A percentile compares a stretch with the other conserved stretches of the same genome.
Evolutionary conservation across 371 early-diverging fungal species (phyloP).

Genomic region (Apophysomyces elegans): DNA sequence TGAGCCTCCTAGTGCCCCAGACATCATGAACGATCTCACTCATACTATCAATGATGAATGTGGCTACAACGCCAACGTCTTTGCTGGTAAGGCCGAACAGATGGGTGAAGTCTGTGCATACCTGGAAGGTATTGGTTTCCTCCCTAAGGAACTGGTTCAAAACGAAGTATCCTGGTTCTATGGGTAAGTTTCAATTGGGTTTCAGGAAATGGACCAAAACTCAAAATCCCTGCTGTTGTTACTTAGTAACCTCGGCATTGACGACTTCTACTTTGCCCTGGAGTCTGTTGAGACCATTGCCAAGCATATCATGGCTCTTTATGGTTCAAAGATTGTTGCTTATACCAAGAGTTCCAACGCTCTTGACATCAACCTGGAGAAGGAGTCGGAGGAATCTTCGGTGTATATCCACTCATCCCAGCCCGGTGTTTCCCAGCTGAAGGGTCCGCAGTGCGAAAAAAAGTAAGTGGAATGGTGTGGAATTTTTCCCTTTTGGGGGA

Average conservation of each 20-base stretch:
- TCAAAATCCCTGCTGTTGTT: not conserved
- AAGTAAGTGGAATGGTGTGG: conserved; percentile 46
- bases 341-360: conserved; percentile 86
- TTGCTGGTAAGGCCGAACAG: conserved; percentile 90
- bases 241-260: conserved; percentile 91
- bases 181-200: conserved; percentile 56
- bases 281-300: conserved; percentile 93
- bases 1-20: conserved; percentile 10
- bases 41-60: conserved; percentile 48
- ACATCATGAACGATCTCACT: conserved; percentile 15
- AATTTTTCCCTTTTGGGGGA: not conserved
- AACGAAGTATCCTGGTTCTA: conserved; percentile 97
- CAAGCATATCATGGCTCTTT: conserved; percentile 94
- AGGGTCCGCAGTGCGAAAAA: conserved; percentile 90
- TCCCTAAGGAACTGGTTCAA: conserved; percentile 87
- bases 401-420: conserved; percentile 96
- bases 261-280: conserved; percentile 95
- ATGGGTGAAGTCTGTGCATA: conserved; percentile 84
- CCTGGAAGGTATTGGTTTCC: conserved; percentile 86
- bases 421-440: conserved; percentile 90
- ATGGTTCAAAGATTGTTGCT: conserved; percentile 92
- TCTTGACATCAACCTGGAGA: conserved; percentile 90
- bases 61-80: conserved; percentile 79
- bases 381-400: conserved; percentile 89
- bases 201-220: not conserved